Evolutionary conservation across 768 basidiomycete species (phyloP), one percentile per base, ranked within the genome.

Genomic region (Hebeloma cylindrosporum): DNA sequence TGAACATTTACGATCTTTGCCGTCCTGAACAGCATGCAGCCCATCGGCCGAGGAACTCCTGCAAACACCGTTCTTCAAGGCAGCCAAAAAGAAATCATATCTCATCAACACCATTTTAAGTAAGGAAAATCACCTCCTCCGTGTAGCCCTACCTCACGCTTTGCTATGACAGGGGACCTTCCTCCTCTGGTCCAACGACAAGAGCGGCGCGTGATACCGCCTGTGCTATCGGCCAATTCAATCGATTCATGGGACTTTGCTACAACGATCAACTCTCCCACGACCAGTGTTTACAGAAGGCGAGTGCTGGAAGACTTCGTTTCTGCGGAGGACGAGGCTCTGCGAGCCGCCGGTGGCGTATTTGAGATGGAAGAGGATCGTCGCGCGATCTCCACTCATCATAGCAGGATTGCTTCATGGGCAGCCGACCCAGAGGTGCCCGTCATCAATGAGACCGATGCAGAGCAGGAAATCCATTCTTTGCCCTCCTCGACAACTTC

Each of bases 241-340:
- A 65, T 83, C 43, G 88, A 86, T 43, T 89, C 88, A 3, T 92
- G 88, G 88, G 88, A 92, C 59, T 92, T 92, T 61, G 60, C 74
- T 17, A 69, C 77, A 0, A 78, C 75, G 7, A 46, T 73, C 8
- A 60, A 69, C 47, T 72, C 74, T 5, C 69, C 65, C 8, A 60
- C 53, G 26, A 62, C 58, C 8, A 63, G 57, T 49, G 50, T 62
- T 14, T 56, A 62, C 35, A 53, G 64, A 22, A 59, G 52, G 17
- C 51, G 50, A 25, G 31, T 53, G 3, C 50, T 57, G 3, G 63
- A 62, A 33, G 62, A 60, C 5, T 18, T 59, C 26, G 50, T 61
- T 25, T 39, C 62, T 40, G 45, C 53, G 33, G 61, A 64, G 53
- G 47, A 58, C 48, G 38, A 53, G 55, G 47, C 56, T 51, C 47